Percentiles rank a stretch among this genome's conserved stretches.
Evolutionary conservation across 176 grass and related monocot genomes (phyloP).

Genomic region (Oryza australiensis): DNA sequence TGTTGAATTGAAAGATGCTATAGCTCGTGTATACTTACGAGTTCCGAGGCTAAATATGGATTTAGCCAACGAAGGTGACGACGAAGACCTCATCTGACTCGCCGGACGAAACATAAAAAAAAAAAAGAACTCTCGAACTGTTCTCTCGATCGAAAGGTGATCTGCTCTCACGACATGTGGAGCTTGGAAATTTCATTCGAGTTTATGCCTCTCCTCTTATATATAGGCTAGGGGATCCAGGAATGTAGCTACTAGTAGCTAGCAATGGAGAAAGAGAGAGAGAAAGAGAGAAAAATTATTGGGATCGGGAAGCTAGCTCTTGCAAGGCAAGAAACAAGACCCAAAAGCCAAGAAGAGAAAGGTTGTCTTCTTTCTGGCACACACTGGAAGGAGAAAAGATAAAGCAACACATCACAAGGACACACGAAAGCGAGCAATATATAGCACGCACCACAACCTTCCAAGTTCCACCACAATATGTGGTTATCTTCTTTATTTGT

Average conservation of each 20-base stretch:
- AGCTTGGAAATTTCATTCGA: slow-evolving; percentile 27
- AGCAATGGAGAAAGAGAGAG: background rate
- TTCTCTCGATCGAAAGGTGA: background rate
- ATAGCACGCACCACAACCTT: background rate
- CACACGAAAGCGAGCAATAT: background rate
- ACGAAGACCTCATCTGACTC: slow-evolving; percentile 6
- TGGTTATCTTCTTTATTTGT: background rate
- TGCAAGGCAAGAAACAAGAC: slow-evolving; percentile 48
- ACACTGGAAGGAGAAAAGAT: slow-evolving; percentile 21
- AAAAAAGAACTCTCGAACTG: background rate
- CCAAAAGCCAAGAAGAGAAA: slow-evolving; percentile 34
- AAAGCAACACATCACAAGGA: slow-evolving; percentile 19
- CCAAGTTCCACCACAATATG: background rate
- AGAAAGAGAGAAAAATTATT: background rate
- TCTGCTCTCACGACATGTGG: background rate
- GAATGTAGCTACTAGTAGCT: background rate
- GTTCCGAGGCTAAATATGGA: slow-evolving; percentile 37
- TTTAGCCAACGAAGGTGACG: slow-evolving; percentile 1
- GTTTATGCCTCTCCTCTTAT: slow-evolving; percentile 5
- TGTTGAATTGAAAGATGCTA: background rate
- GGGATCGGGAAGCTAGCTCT: slow-evolving; percentile 7
- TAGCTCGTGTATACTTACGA: slow-evolving; percentile 19
- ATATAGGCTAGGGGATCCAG: slow-evolving; percentile 33
- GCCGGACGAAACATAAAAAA: background rate
- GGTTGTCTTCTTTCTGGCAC: slow-evolving; percentile 20